Evolutionary conservation across 352 stramenopile species (phyloP), one percentile per base, ranked within the genome.

Genomic region (Thalassiosira oceanica): DNA sequence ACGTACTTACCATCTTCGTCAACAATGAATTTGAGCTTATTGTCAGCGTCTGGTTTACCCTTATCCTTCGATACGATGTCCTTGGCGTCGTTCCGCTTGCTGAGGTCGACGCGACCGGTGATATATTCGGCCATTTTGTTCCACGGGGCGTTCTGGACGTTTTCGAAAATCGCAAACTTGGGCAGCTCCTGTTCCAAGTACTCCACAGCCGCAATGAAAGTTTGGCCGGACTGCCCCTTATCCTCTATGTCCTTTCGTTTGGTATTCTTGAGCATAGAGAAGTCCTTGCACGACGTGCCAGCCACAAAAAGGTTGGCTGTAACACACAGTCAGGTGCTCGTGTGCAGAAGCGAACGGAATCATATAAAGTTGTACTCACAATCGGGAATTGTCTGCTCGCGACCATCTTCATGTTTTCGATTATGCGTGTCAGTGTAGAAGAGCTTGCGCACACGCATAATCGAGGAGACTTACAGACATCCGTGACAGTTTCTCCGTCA

Each of bases 281-380:
- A 92, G 70, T 91, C 81, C 8, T 85, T 78, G 61, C 84, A 91
- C 2, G 74, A 86, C 33, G 84, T 91, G 20, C 84, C 84, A 1
- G 84, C 84, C 29, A 91, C 62, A 21, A 91, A 77, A 1, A 91
- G 33, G 64, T 92, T 87, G 3, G 48, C 53, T 69, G 66, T 76
- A 41, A 36, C 1, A 29, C n/a, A 33, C 23, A 31, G 51, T 39
- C 33, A 24, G 31, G 31, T 39, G 31, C 31, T 39, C 31, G 8
- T 39, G 37, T 8, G 37, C 37, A 46, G 7, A 46, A 8, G 37
- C 37, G 7, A 18, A 7, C 7, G 37, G 5, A 46, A 13, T 46
- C 5, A 13, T 16, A 20, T 4, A n/a, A n/a, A n/a, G n/a, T n/a
- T n/a, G 6, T 21, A 62, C 60, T 61, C 48, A 72, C 50, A 35